These are phyloP conservation scores for Friedmanniomyces simplex DNA, from an alignment of 495 filamentous ascomycete genomes.

Conservation along the genomic window DNA sequence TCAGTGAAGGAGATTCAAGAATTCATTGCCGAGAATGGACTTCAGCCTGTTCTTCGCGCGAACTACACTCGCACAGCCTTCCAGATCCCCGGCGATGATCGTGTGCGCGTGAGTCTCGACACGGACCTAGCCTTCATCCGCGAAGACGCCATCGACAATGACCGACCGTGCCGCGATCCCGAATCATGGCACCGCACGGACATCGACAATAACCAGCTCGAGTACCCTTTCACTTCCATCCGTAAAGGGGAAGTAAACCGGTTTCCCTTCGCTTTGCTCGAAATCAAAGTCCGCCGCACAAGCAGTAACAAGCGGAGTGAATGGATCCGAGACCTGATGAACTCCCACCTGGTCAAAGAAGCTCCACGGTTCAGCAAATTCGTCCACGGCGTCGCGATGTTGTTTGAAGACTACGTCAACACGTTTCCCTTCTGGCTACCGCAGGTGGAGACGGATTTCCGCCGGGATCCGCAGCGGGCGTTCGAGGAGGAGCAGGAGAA, in stretches of 20 bases:
- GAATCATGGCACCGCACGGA: conserved; percentile 84
- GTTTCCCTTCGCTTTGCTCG: conserved; percentile 83
- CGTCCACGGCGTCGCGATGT: conserved; percentile 76
- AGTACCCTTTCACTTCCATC: conserved; percentile 73
- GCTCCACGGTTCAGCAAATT: conserved; percentile 92
- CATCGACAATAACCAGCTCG: conserved; percentile 72
- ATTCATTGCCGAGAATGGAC: conserved; percentile 64
- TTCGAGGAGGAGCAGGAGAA: conserved; percentile 86
- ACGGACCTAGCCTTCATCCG: conserved; percentile 86
- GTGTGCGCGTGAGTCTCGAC: conserved; percentile 84
- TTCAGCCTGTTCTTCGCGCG: conserved; percentile 79
- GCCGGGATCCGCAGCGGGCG: conserved; percentile 79
- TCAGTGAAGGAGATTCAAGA: conserved; percentile 68
- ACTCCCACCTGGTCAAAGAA: conserved; percentile 81
- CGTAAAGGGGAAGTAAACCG: conserved; percentile 84
- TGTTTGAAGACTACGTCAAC: conserved; percentile 96
- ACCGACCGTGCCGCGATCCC: conserved; percentile 79
- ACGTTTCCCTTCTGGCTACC: conserved; percentile 91
- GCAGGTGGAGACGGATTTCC: conserved; percentile 82
- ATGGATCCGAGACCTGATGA: conserved; percentile 85
- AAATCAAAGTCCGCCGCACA: conserved; percentile 71
- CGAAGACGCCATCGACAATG: conserved; percentile 74
- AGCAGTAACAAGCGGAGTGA: conserved; percentile 37
- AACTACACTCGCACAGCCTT: conserved; percentile 94
- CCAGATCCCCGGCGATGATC: conserved; percentile 87